Evolutionary conservation across 257 asterid species (phyloP), one percentile per base, ranked within the genome.

Genomic region (Orobanche coerulescens): DNA sequence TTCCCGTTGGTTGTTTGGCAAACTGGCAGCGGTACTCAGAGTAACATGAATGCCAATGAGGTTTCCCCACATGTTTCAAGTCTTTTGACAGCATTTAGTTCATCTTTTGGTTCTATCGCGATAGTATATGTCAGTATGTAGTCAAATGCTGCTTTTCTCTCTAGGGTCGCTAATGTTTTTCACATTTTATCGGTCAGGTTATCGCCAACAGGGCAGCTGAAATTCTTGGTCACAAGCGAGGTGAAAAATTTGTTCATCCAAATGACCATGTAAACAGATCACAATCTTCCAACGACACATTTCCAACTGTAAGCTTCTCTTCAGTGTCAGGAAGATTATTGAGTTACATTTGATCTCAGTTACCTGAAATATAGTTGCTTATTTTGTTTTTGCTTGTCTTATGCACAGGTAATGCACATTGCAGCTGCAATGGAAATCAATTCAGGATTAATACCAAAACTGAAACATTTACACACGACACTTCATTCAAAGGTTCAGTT

Each of bases 11-110:
- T 93, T 70, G 90, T 93, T 73, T 93, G 99, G 99, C 97, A 89
- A 77, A 93, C 99, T 71, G 97, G 99, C 56, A 89, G 97, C 72
- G 99, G 97, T 36, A 93, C 99, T 58, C 99, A 93, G 76, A 93
- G 96, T 70, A 93, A 93, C 79, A 93, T 93, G 99, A 93, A 93
- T 61, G 99, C 99, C 72, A 93, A 93, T 60, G 97, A 93, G 97
- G 99, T 93, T 62, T 49, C 20, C 55, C 65, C 54, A 37, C n/a
- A n/a, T n/a, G n/a, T n/a, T n/a, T n/a, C n/a, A n/a, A n/a, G n/a
- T n/a, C n/a, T 65, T 49, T 67, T 20, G 36, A n/a, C 36, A 15
- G 18, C n/a, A 16, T 24, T 3, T 34, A 33, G n/a, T n/a, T 50
- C 16, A 40, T 36, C 23, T 40, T 15, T 58, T 40, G 11, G 67